These are phyloP conservation scores for Eucalyptus cloeziana DNA, from an alignment of 345 rosid genomes.

Conservation along the genomic window DNA sequence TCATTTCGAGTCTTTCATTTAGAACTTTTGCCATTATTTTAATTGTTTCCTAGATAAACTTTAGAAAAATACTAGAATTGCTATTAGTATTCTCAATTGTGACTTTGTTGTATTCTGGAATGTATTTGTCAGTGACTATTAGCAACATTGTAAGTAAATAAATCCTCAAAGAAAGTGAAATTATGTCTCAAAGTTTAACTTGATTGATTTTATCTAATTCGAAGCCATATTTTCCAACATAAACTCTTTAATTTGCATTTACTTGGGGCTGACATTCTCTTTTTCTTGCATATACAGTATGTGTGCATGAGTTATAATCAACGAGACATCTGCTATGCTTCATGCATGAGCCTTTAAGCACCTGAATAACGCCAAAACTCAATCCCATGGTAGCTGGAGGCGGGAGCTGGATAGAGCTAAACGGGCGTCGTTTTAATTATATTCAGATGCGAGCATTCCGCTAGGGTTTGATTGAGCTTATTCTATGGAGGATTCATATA, in stretches of 20 bases:
- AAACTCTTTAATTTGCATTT: background rate
- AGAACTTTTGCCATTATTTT: no score
- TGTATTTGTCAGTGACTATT: accelerated
- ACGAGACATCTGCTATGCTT: background rate
- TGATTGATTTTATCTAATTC: no score
- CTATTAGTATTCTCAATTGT: no score
- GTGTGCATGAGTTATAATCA: background rate
- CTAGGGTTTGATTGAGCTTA: background rate
- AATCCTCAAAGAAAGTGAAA: no score
- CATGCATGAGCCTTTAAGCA: background rate
- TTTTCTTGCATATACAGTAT: background rate
- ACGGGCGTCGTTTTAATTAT: background rate
- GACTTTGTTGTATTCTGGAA: accelerated
- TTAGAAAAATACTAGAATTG: no score
- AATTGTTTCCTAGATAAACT: no score
- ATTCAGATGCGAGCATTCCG: background rate
- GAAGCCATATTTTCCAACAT: no score
- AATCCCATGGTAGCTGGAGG: background rate
- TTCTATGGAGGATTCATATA: background rate
- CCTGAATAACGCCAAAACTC: background rate
- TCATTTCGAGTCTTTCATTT: no score
- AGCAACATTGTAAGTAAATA: no score
- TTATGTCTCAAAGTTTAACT: no score
- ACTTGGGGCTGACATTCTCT: background rate
- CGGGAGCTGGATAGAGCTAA: background rate